Conservation (phyloP, 129 eudicot species). For the Smallanthus sonchifolius region DNA sequence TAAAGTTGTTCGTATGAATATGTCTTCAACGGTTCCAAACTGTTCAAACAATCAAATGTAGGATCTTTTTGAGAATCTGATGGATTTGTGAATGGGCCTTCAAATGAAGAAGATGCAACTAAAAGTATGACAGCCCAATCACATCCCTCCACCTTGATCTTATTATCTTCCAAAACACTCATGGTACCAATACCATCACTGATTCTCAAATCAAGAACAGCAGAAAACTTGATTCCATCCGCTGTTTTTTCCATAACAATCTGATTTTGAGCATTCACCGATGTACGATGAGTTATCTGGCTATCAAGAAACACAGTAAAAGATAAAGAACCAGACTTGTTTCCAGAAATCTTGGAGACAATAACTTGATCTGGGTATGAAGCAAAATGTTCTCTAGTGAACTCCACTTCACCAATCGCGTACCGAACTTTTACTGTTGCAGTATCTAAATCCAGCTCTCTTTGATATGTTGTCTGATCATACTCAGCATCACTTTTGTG, state of each 20-base stretch:
- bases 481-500: slow-evolving; percentile 30
- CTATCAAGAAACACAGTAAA: slow-evolving; percentile 34
- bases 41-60: slow-evolving; percentile 31
- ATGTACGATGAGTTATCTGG: not conserved
- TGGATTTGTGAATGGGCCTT: slow-evolving; percentile 57
- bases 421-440: slow-evolving; percentile 48
- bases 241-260: not conserved
- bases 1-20: slow-evolving; percentile 46
- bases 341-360: slow-evolving; percentile 48
- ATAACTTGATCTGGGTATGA: slow-evolving; percentile 68
- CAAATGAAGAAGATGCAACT: slow-evolving; percentile 61
- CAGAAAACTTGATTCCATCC: slow-evolving; percentile 36
- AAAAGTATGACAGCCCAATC: slow-evolving; percentile 48
- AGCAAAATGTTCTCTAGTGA: slow-evolving; percentile 53
- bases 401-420: slow-evolving; percentile 39
- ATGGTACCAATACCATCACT: slow-evolving; percentile 33
- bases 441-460: slow-evolving; percentile 57
- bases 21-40: slow-evolving; percentile 30
- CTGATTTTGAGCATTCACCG: not conserved
- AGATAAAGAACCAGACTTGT: slow-evolving; percentile 46
- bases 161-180: slow-evolving; percentile 38
- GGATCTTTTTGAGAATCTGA: slow-evolving; percentile 51
- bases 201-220: slow-evolving; percentile 56
- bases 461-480: slow-evolving; percentile 37
- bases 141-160: slow-evolving; percentile 44